Base-by-base conservation (phyloP, 2,329 filamentous ascomycete species). In the Cytospora mali region DNA sequence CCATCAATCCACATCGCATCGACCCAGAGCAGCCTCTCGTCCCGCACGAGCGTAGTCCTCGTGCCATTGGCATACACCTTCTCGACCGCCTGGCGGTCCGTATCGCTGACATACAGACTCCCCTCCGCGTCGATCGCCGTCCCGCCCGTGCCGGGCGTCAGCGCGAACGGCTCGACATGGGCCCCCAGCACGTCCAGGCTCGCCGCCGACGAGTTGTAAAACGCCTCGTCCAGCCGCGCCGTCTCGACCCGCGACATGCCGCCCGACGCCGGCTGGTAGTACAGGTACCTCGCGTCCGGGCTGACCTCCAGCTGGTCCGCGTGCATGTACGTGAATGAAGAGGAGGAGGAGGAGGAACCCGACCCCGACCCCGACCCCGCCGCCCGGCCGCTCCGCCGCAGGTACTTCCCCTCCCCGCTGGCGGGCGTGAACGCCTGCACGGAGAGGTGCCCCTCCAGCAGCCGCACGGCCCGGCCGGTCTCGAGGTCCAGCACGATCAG, bases 301-400 rank as follows among this genome's bases (percentile, higher is more conserved):
- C 58, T 58, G n/a, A 64, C 62, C 50, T 64, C 62, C 25, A 64
- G 62, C 59, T 64, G 58, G 21, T 64, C 62, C 27, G 62, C 62
- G 16, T 48, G 18, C 3, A 62, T 21, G 23, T 55, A 64, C 28
- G 25, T 5, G 10, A 21, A 11, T 21, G n/a, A n/a, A n/a, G n/a
- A n/a, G n/a, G n/a, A n/a, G n/a, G n/a, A n/a, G n/a, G n/a, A n/a
- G n/a, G n/a, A n/a, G n/a, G n/a, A n/a, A n/a, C n/a, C n/a, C n/a
- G n/a, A n/a, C n/a, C n/a, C n/a, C n/a, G n/a, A n/a, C n/a, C n/a
- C n/a, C n/a, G n/a, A n/a, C n/a, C n/a, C 53, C 31, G 4, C 62
- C 13, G 50, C 33, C 3, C 31, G 27, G 7, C 31, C 35, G 14
- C 42, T 21, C 6, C 55, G 55, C 27, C 58, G 27, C 25, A 62